Evolutionary conservation across 225 moss, liverwort and hornwort species (phyloP), one percentile per base, ranked within the genome.

Genomic region (Marchantia polymorpha): DNA sequence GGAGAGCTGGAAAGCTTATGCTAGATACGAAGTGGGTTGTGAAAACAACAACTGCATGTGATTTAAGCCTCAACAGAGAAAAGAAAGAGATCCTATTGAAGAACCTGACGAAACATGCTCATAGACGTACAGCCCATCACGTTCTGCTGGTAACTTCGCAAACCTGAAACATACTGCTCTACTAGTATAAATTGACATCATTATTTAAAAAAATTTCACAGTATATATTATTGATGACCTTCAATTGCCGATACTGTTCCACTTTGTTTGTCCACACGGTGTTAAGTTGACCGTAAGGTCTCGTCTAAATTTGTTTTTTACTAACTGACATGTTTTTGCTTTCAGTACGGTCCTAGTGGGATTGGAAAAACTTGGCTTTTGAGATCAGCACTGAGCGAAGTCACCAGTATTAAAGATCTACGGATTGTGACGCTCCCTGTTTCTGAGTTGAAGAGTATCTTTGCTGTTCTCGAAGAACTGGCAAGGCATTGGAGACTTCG

Each of bases 401-500:
- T 89, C 7, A 74, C 82, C 39, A 77, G 74, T 26, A 72, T 76
- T 53, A 82, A 80, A 58, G 81, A 82, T 52, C 46, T 89, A 61
- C 82, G 83, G 27, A 78, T 86, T 77, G 75, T 89, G 30, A 82
- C 79, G 26, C 65, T 89, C 51, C 86, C 86, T 16, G 77, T 79
- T 14, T 26, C 80, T 10, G 89, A 89, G 69, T 66, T 89, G 29
- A 89, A 86, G 82, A 84, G 64, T 56, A 82, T 89, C 58, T 73
- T 51, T 64, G 12, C 69, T 12, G 77, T 89, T 31, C 61, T 89
- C 27, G 89, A 89, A 80, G 89, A 89, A 71, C 75, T 89, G 71
- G 86, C 84, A 46, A 79, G 89, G 52, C 86, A 89, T 26, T 89
- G 89, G 89, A 83, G 84, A 73, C 74, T 86, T 15, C 83, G 86